phyloP scores from a whole-genome alignment of 2,329 filamentous ascomycete species.

The Colletotrichum sp. region DNA sequence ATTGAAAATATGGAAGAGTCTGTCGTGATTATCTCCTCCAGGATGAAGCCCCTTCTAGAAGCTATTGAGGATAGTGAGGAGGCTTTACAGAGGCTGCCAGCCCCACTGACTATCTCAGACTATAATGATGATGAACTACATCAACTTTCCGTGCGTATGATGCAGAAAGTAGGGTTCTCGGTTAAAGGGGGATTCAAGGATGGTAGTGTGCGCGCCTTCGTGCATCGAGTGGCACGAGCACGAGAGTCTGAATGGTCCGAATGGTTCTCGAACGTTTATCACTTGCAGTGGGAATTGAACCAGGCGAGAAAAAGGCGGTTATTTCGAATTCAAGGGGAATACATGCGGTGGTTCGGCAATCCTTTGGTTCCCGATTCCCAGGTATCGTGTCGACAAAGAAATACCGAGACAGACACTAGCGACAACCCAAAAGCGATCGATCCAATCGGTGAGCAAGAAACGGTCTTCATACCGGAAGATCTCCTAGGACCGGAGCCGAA shows the following conservation, averaged over 20 bases:
- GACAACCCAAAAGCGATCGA: conserved; percentile 36
- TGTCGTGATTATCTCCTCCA: not conserved
- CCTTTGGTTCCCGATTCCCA: not conserved
- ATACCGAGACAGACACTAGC: conserved; percentile 37
- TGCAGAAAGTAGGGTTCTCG: not conserved
- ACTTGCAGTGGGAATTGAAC: not conserved
- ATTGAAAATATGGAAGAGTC: not conserved
- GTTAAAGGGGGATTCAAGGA: not conserved
- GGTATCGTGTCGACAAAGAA: not conserved
- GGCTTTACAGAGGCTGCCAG: not conserved
- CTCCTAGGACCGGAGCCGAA: conserved; percentile 63
- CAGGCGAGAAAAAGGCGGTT: not conserved
- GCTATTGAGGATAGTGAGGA: not conserved
- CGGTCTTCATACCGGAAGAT: conserved; percentile 56
- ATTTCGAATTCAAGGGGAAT: not conserved
- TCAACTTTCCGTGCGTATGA: not conserved
- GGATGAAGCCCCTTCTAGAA: not conserved
- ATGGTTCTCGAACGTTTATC: not conserved
- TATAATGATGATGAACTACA: not conserved
- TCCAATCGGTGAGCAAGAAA: not conserved
- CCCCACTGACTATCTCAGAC: not conserved
- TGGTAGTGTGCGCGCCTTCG: not conserved
- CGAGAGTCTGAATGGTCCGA: not conserved
- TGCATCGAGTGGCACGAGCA: not conserved
- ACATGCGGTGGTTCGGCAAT: not conserved